These are phyloP conservation scores for Ganoderma boninense DNA, from an alignment of 1,284 basidiomycete species.

Conservation along the genomic window DNA sequence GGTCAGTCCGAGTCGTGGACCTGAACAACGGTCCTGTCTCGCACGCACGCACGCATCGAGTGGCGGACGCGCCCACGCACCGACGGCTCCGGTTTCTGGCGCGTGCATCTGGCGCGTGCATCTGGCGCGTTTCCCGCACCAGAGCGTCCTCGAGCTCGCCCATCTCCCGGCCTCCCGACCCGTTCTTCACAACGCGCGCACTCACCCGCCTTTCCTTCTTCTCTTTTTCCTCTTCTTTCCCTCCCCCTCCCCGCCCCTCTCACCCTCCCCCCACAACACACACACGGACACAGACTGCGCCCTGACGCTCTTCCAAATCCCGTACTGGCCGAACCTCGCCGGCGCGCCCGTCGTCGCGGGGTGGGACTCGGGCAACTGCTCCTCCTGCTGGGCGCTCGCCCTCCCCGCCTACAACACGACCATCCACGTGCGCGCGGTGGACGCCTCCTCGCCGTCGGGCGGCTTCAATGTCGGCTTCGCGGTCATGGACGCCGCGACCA, in stretches of 20 bases:
- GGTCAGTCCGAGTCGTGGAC: no score
- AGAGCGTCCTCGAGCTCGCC: no score
- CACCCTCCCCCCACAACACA: no score
- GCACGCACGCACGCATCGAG: no score
- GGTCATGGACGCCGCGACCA: conserved; percentile 35
- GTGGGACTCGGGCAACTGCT: conserved; percentile 52
- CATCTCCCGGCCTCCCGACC: no score
- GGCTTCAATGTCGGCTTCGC: conserved; percentile 44
- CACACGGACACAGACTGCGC: conserved; percentile 38
- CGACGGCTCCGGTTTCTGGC: no score
- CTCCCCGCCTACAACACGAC: conserved; percentile 38
- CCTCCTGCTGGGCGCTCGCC: conserved; percentile 55
- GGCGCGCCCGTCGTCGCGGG: conserved; percentile 49
- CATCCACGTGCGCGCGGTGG: conserved; percentile 52
- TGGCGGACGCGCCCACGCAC: no score
- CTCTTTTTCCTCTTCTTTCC: neutral
- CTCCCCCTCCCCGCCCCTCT: no score
- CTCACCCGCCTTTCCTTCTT: no score
- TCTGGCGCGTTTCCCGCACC: no score
- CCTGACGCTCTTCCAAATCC: conserved; percentile 54
- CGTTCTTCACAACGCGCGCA: no score
- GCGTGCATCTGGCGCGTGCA: no score
- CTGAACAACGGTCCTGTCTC: neutral
- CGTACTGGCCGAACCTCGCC: conserved; percentile 58
- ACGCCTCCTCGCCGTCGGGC: conserved; percentile 38